Conservation (phyloP, 1,284 basidiomycete species). For the Phlebopus sp. region DNA sequence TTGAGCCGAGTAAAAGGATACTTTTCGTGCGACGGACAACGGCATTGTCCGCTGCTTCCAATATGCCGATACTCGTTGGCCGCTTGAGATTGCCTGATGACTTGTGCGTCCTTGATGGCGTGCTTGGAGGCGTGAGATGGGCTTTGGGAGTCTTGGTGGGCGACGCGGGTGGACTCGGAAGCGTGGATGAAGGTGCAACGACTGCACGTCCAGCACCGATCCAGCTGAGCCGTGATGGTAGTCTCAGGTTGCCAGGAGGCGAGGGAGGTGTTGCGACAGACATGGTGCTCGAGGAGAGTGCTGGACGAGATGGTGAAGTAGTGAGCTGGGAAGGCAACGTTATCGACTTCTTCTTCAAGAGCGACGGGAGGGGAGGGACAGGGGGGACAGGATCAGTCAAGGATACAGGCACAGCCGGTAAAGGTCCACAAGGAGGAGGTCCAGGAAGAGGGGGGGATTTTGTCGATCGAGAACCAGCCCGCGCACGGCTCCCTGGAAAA, state of each 20-base stretch:
- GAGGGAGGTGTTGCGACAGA: slow-evolving; percentile 23
- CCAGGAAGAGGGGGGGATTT: slow-evolving; percentile 25
- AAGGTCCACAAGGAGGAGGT: slow-evolving; percentile 29
- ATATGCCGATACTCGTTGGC: slow-evolving; percentile 28
- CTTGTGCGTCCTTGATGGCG: slow-evolving; percentile 14
- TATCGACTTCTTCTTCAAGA: slow-evolving; percentile 15
- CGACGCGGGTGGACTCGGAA: slow-evolving; percentile 32
- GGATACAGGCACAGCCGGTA: slow-evolving; percentile 26
- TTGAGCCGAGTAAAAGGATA: slow-evolving; percentile 29
- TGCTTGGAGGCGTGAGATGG: not conserved
- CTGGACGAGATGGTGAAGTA: slow-evolving; percentile 9
- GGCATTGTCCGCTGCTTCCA: slow-evolving; percentile 28
- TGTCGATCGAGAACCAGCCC: slow-evolving; percentile 24
- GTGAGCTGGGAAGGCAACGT: slow-evolving; percentile 4
- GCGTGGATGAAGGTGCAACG: slow-evolving; percentile 2
- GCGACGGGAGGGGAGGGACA: slow-evolving; percentile 26
- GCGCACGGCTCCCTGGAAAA: slow-evolving; percentile 18
- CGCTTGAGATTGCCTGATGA: slow-evolving; percentile 16
- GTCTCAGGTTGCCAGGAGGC: slow-evolving; percentile 27
- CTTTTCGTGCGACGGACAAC: slow-evolving; percentile 32
- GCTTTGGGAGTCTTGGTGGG: slow-evolving; percentile 19
- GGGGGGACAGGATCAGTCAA: slow-evolving; percentile 17
- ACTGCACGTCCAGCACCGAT: slow-evolving; percentile 25
- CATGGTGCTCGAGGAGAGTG: slow-evolving; percentile 1
- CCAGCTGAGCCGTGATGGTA: slow-evolving; percentile 33